Evolutionary conservation across 2,329 filamentous ascomycete species (phyloP).

Genomic region (Orbilia oligospora): DNA sequence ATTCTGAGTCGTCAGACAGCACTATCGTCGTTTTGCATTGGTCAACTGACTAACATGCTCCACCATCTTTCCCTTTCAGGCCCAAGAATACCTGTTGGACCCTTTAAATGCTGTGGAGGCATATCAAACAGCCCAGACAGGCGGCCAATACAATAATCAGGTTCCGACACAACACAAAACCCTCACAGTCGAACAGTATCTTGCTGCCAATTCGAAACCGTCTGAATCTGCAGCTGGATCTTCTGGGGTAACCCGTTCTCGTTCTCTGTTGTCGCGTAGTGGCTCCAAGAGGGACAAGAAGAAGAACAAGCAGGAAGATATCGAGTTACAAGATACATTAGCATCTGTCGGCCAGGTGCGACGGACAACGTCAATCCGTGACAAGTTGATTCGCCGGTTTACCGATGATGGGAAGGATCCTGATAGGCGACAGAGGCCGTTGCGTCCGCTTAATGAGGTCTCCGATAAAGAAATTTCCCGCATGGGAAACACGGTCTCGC

Average conservation of each 20-base stretch:
- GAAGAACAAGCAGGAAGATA: constrained; percentile 9
- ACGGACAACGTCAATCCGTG: constrained; percentile 46
- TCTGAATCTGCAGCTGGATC: constrained; percentile 6
- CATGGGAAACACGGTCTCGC: constrained; percentile 51
- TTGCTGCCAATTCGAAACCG: constrained; percentile 1
- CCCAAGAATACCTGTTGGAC: constrained; percentile 59
- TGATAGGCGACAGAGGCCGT: constrained; percentile 49
- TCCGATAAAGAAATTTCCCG: constrained; percentile 54
- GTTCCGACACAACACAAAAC: constrained; percentile 60
- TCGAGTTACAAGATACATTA: constrained; percentile 25
- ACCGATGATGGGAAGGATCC: constrained; percentile 55
- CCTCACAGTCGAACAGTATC: constrained; percentile 41
- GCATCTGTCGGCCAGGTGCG: constrained; percentile 24
- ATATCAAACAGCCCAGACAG: constrained; percentile 59
- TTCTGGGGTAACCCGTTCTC: constrained; percentile 28
- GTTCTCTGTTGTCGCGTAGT: constrained; percentile 42
- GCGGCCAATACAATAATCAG: constrained; percentile 59
- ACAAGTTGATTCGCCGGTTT: constrained; percentile 59
- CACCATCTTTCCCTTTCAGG: constrained; percentile 52
- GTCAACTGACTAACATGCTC: constrained; percentile 54
- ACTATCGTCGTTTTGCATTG: constrained; percentile 3
- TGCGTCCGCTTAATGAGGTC: constrained; percentile 54
- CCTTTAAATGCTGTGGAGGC: constrained; percentile 60
- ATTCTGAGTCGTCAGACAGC: constrained; percentile 38
- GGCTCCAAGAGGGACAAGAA: constrained; percentile 44